A percentile compares a stretch with the other conserved stretches of the same genome.
Evolutionary conservation across 2,329 filamentous ascomycete species (phyloP).

Genomic region (Diaporthe aspalathi): DNA sequence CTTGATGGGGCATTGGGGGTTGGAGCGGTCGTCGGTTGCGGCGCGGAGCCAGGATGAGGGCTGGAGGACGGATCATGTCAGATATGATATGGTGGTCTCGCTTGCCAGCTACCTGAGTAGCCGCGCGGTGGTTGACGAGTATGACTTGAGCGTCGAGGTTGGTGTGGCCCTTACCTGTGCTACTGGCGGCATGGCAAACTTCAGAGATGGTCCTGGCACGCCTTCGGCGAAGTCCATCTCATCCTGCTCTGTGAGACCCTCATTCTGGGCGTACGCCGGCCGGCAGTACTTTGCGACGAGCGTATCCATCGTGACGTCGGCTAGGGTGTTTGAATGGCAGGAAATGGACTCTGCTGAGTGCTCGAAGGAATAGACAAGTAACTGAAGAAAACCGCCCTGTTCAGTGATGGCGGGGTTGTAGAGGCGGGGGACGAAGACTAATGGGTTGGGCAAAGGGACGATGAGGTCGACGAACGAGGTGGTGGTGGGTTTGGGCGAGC

Average conservation of each 20-base stretch:
- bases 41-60: slow-evolving; percentile 95
- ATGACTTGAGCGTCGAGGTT: not conserved
- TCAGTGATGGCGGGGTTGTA: slow-evolving; percentile 20
- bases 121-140: not conserved
- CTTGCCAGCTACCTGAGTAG: slow-evolving; percentile 31
- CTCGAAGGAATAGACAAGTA: not conserved
- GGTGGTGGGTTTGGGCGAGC: slow-evolving; percentile 33
- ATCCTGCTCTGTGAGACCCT: slow-evolving; percentile 78
- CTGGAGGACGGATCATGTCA: slow-evolving; percentile 55
- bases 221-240: slow-evolving; percentile 78
- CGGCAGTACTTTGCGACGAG: slow-evolving; percentile 93
- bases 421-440: not conserved
- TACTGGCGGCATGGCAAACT: slow-evolving; percentile 94
- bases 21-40: slow-evolving; percentile 96
- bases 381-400: not conserved
- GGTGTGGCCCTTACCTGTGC: slow-evolving; percentile 75
- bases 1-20: slow-evolving; percentile 98
- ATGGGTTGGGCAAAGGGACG: slow-evolving; percentile 24
- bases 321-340: slow-evolving; percentile 73
- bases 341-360: slow-evolving; percentile 74
- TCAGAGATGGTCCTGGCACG: slow-evolving; percentile 83
- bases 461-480: slow-evolving; percentile 23
- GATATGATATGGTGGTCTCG: slow-evolving; percentile 7
- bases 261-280: slow-evolving; percentile 76
- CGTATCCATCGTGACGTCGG: slow-evolving; percentile 76